Base-by-base conservation (phyloP, 306 rosid species). In the Styphnolobium japonicum region DNA sequence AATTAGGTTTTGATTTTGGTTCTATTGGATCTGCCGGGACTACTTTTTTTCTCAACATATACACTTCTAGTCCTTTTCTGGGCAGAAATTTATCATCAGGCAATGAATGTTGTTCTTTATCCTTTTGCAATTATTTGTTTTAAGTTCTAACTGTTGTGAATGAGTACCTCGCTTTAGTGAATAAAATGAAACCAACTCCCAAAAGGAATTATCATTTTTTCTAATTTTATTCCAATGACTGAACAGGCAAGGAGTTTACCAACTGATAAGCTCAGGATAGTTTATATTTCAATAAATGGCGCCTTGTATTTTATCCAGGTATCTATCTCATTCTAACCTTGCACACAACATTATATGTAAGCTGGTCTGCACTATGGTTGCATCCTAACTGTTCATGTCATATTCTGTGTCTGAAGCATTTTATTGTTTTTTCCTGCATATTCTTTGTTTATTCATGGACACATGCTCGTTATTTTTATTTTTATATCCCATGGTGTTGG, bases 71-170 rank as follows among this genome's bases (percentile, higher is more conserved):
- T 88, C 76, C 97, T 95, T 75, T 95, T 95, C 65, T 95, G 98
- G 98, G 98, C 99, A 53, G 98, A 95, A 86, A 95, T 95, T 74
- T 91, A 95, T 88, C 92, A 93, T 74, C 99, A 95, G 99, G 98
- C 86, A 84, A 85, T 66, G 34, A 27, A 73, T 36, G 0, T 73
- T 82, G 67, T 65, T 51, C 61, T 49, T 79, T 42, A 19, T 63
- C 48, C 39, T 18, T 42, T 63, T 14, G 7, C 22, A 16, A 7
- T 42, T 73, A n/a, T 76, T 23, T 37, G 40, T 58, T 61, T 69
- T 64, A 34, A 53, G n/a, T n/a, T n/a, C n/a, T 53, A 34, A 53
- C 18, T 52, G 12, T 43, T 19, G 23, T 12, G 21, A 43, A 21
- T 39, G 14, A 60, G 3, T 29, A 27, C 7, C 48, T 46, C 61